Evolutionary conservation across 306 rosid species (phyloP).

Genomic region (Dryas drummondii): DNA sequence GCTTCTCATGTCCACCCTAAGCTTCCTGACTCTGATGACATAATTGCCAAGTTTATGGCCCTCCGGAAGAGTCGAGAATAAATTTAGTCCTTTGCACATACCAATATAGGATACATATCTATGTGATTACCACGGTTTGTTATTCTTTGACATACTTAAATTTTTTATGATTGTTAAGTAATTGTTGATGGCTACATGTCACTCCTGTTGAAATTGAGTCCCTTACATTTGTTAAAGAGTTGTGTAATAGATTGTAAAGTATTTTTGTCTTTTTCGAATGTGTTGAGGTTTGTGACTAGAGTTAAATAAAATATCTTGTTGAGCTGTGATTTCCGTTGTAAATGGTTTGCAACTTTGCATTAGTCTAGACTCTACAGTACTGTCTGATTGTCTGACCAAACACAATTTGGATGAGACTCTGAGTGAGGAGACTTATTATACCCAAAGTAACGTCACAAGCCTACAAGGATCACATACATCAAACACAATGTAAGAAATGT

Average conservation of each 20-base stretch:
- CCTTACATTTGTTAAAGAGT: neutral
- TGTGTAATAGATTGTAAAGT: neutral
- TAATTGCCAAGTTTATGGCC: conserved; percentile 64
- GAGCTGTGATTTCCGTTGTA: neutral
- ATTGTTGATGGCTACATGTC: conserved; percentile 21
- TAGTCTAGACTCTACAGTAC: neutral
- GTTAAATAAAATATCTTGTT: neutral
- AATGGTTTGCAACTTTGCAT: neutral
- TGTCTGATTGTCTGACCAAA: neutral
- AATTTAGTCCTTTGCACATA: conserved; percentile 26
- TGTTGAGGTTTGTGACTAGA: neutral
- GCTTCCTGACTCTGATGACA: conserved; percentile 76
- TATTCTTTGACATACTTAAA: conserved; percentile 23
- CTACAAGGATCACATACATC: too few relatives aligned
- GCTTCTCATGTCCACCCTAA: conserved; percentile 79
- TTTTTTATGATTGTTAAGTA: neutral
- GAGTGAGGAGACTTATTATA: too few relatives aligned
- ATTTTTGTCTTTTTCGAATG: neutral
- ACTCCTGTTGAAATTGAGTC: neutral
- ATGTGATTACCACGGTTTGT: conserved; percentile 15
- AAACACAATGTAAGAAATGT: too few relatives aligned
- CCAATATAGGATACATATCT: conserved; percentile 21
- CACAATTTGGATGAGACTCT: neutral
- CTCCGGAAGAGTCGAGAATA: conserved; percentile 54
- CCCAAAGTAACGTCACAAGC: too few relatives aligned